phyloP scores from a whole-genome alignment of 306 rosid species.

The Hylodesmum podocarpum region DNA sequence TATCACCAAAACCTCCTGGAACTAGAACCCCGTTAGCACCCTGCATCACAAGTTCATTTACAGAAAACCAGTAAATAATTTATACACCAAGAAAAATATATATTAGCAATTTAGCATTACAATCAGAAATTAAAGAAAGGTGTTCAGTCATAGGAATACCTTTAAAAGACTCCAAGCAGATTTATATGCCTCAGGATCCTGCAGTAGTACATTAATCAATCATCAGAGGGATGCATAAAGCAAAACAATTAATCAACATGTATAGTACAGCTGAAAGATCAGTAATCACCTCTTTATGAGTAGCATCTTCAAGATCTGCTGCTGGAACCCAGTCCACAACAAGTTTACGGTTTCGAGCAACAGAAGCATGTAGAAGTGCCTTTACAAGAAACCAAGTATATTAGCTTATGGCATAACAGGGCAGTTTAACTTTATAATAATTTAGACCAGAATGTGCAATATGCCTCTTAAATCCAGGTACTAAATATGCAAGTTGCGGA shows the following conservation, averaged over 20 bases:
- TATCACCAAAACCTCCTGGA: constrained; percentile 97
- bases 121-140: background rate
- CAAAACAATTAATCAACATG: background rate
- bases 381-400: constrained; percentile 27
- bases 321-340: constrained; percentile 83
- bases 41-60: constrained; percentile 49
- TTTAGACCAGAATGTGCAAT: background rate
- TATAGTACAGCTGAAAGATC: background rate
- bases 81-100: background rate
- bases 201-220: constrained; percentile 32
- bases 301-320: constrained; percentile 71
- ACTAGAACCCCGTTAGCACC: constrained; percentile 86
- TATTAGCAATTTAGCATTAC: background rate
- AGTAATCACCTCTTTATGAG: constrained; percentile 51
- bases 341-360: constrained; percentile 63
- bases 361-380: constrained; percentile 91
- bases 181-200: constrained; percentile 64
- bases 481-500: background rate
- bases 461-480: background rate
- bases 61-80: constrained; percentile 16
- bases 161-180: constrained; percentile 82
- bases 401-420: constrained; percentile 22
- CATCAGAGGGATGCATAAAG: background rate
- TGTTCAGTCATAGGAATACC: constrained; percentile 46
- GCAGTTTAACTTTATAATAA: background rate